Base-by-base conservation (phyloP, 179 eudicot species). In the Spergularia azorica region DNA sequence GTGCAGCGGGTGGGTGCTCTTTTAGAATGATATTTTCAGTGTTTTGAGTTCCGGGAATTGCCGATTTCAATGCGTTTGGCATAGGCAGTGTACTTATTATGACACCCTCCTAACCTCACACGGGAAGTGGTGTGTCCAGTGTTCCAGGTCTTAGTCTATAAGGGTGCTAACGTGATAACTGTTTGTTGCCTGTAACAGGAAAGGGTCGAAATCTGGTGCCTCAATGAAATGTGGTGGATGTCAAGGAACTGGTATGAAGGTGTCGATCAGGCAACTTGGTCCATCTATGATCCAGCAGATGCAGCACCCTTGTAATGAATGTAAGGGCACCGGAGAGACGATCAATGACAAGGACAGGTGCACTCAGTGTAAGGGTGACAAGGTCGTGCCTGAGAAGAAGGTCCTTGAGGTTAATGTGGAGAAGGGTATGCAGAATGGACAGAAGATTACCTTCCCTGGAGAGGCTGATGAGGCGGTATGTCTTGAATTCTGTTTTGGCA, bases 171-270 rank as follows among this genome's bases (percentile, higher is more conserved):
- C 14, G 20, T 55, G 6, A 46, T 13, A 32, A 18, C 12, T 63
- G 18, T 52, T 17, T 70, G 51, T 6, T 54, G 14, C 50, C 50
- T 58, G 10, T 74, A 15, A 70, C 85, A 89, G 90, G 0, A 87
- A 87, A 76, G 92, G 92, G 57, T 89, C 92, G 2, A 89, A 89
- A 82, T 89, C 92, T 54, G 92, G 92, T 63, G 92, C 89, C 70
- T 87, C 89, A 8, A 82, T 79, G 90, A 85, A 78, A 13, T 89
- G 92, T 70, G 73, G 84, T 57, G 90, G 92, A 26, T 89, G 92
- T 68, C 87, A 87, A 75, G 92, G 92, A 14, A 66, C 82, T 63
- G 92, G 92, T 58, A 84, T 89, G 84, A 89, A 89, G 74, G 86
- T 89, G 32, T 80, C 90, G 13, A 86, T 84, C 4, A 87, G 90